Percentiles rank a stretch among this genome's conserved stretches.
phyloP scores from a whole-genome alignment of 192 early-diverging fungal genomes.

The Gonapodya prolifera region DNA sequence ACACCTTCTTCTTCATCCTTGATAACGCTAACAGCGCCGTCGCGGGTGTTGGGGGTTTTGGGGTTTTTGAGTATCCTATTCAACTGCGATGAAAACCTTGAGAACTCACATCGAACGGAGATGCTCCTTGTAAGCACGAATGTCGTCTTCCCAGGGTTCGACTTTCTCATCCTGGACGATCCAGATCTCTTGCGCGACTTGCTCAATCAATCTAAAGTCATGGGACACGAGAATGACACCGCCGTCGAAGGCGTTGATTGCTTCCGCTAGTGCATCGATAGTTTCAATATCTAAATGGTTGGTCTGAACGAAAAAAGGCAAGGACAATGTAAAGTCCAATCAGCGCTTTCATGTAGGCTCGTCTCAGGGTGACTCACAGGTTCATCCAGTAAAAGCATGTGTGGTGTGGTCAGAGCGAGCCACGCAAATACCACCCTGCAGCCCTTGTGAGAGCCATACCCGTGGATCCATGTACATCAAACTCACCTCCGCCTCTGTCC shows the following conservation, averaged over 20 bases:
- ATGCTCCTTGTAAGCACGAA: slow-evolving; percentile 7
- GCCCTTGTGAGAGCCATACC: background rate
- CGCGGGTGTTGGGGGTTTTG: too few species aligned
- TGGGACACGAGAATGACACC: slow-evolving; percentile 97
- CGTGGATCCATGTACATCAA: background rate
- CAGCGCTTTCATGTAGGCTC: background rate
- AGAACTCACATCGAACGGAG: background rate
- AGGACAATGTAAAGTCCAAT: background rate
- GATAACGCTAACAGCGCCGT: too few species aligned
- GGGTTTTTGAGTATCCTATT: too few species aligned
- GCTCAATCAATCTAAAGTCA: slow-evolving; percentile 95
- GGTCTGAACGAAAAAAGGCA: background rate
- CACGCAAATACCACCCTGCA: slow-evolving; percentile 9
- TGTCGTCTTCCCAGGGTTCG: slow-evolving; percentile 26
- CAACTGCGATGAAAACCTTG: background rate
- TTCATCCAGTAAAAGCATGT: slow-evolving; percentile 12
- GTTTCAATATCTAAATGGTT: background rate
- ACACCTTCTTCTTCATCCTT: background rate
- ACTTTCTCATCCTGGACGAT: slow-evolving; percentile 25
- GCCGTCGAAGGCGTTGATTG: slow-evolving; percentile 89
- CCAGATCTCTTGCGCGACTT: slow-evolving; percentile 40
- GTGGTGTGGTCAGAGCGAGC: slow-evolving; percentile 10
- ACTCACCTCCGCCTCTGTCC: slow-evolving; percentile 8
- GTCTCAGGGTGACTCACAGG: slow-evolving; percentile 3
- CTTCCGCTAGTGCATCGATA: slow-evolving; percentile 88